Evolutionary conservation across 768 basidiomycete genomes (phyloP).

Genomic region (Coprinopsis cinerea): DNA sequence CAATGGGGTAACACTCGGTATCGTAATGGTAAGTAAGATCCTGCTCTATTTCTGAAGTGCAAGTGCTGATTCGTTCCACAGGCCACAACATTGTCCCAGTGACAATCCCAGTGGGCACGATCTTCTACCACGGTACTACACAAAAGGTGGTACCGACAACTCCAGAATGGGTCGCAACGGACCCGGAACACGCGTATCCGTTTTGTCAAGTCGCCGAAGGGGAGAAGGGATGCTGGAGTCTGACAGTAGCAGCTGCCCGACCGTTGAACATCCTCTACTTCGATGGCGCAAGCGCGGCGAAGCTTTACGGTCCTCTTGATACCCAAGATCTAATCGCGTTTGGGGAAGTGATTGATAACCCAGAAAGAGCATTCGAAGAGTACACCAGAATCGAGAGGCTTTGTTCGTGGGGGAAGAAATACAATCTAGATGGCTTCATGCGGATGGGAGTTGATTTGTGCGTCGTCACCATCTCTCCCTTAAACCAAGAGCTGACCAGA

Average conservation of each 20-base stretch:
- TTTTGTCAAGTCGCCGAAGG: slow-evolving; percentile 26
- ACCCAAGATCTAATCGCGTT: slow-evolving; percentile 43
- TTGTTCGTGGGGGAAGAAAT: slow-evolving; percentile 38
- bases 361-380: slow-evolving; percentile 24
- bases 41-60: background rate
- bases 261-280: slow-evolving; percentile 45
- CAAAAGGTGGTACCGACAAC: slow-evolving; percentile 15
- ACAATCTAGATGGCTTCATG: slow-evolving; percentile 40
- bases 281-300: slow-evolving; percentile 45
- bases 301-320: slow-evolving; percentile 39
- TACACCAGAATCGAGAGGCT: slow-evolving; percentile 28
- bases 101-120: slow-evolving; percentile 4
- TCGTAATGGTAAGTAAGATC: slow-evolving; percentile 23
- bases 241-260: slow-evolving; percentile 31
- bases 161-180: slow-evolving; percentile 33
- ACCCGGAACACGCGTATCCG: slow-evolving; percentile 34
- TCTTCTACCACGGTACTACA: slow-evolving; percentile 7
- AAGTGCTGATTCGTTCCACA: background rate
- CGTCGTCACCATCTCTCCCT: slow-evolving; percentile 11
- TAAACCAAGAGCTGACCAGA: background rate
- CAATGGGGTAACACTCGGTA: slow-evolving; percentile 33
- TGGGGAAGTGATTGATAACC: slow-evolving; percentile 24
- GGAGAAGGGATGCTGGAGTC: slow-evolving; percentile 31
- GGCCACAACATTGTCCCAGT: slow-evolving; percentile 10
- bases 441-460: slow-evolving; percentile 52